Conservation (phyloP, 768 basidiomycete genomes). For the Lentinus tigrinus region DNA sequence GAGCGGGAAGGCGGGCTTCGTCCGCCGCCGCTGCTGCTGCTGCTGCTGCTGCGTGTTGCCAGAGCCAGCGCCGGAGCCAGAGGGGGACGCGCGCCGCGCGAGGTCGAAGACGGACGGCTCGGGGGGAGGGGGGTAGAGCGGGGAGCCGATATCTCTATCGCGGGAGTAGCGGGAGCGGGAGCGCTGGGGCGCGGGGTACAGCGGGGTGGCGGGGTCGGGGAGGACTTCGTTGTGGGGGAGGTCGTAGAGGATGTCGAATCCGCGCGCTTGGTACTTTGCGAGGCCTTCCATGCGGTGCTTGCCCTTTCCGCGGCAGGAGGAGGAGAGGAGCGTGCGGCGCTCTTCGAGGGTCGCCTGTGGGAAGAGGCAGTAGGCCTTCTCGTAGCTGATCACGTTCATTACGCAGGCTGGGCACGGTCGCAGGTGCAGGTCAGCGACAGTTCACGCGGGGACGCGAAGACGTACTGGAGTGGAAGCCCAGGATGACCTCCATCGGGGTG, state of each 20-base stretch:
- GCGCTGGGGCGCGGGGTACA: not conserved
- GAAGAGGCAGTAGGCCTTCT: slow-evolving; percentile 41
- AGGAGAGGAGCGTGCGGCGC: slow-evolving; percentile 21
- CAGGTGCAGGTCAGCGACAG: slow-evolving; percentile 25
- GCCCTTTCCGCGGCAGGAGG: not conserved
- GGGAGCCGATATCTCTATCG: not conserved
- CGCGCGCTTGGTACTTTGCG: slow-evolving; percentile 37
- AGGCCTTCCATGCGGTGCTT: slow-evolving; percentile 10
- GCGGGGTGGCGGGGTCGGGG: not conserved
- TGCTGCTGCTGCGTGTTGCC: too few relatives aligned
- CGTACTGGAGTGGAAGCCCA: slow-evolving; percentile 19
- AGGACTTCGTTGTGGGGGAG: not conserved
- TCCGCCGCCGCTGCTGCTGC: too few relatives aligned
- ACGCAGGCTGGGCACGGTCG: slow-evolving; percentile 36
- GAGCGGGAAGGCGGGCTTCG: slow-evolving; percentile 9
- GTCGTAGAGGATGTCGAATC: slow-evolving; percentile 31
- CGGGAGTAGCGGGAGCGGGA: not conserved
- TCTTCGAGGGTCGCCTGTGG: slow-evolving; percentile 40
- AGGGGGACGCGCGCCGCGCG: not conserved
- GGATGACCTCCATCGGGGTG: slow-evolving; percentile 12
- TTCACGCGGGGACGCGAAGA: slow-evolving; percentile 14
- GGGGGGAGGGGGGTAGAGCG: not conserved
- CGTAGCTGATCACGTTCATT: slow-evolving; percentile 43
- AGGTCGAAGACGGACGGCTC: not conserved
- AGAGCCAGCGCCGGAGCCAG: too few relatives aligned